Evolutionary conservation across 768 basidiomycete genomes (phyloP), one percentile per base, ranked within the genome.

Genomic region (Galerina marginata): DNA sequence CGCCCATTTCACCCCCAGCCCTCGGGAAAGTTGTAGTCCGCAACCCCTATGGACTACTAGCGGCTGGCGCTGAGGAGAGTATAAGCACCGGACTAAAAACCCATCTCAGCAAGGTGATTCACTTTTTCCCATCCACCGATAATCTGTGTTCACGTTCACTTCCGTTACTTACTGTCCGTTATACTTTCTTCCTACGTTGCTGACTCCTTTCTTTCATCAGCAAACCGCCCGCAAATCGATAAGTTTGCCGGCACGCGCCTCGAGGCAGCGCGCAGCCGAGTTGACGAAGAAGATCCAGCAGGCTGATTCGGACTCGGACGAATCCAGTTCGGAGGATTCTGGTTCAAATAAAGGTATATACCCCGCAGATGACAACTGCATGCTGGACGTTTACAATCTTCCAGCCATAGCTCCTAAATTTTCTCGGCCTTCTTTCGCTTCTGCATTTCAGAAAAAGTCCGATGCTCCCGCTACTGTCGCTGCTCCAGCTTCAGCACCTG

Each of bases 141-240:
- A 33, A 33, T 33, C 29, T 33, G 0, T 33, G 7, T 33, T 33
- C 6, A 23, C 12, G 1, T 23, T 5, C 14, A 6, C 36, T 20
- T 38, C n/a, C 36, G 14, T 16, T 39, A 2, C 50, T 51, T 6
- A 38, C 9, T 39, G 10, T 1, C 20, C 4, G 12, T 7, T 42
- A 26, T 29, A 26, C 14, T 53, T 25, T 29, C 26, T 40, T 26
- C 20, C 26, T 12, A 23, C 20, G 11, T 26, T 47, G 20, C 10
- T 47, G 6, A 23, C 20, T 9, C 25, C 26, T 33, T 6, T 15
- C n/a, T 48, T 48, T 33, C 9, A 2, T 6, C 9, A 51, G 50
- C 50, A 51, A 51, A 51, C 50, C 37, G 50, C 50, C 9, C 50
- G 50, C 14, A 51, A 51, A 23, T 51, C 50, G 20, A 39, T 51